Base-by-base conservation (phyloP, 306 rosid species). In the Carpinus viminea region DNA sequence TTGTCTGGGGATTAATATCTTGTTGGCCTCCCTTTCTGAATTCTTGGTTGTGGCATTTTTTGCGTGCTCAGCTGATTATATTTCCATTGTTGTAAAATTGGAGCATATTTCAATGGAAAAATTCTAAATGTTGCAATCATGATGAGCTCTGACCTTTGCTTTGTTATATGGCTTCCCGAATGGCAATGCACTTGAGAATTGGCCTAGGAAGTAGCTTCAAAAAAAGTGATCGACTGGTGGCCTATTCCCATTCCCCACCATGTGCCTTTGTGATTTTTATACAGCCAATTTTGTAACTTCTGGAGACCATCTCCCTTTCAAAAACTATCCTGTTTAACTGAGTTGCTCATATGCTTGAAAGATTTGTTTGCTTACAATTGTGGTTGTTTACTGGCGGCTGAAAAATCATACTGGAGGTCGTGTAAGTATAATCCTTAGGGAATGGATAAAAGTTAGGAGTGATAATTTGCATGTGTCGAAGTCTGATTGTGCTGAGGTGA, bases 1-100 rank as follows among this genome's bases (percentile, higher is more conserved):
- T 81, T 73, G 48, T 70, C 47, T 73, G 91, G 91, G 91, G 79
- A 79, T 79, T 79, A 89, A 92, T 92, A 85, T 83, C 96, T 94
- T 93, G 85, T 92, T 88, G 85, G 94, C 80, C 74, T 81, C 91
- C 87, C 82, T 79, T 81, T 72, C 82, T 84, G 85, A 83, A 71
- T 84, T 76, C 72, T 85, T 75, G 85, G 12, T 55, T 12, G 73
- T 83, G 82, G 79, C 65, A 10, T 83, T 41, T 76, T 72, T 86
- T 69, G 78, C 85, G 56, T 79, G 85, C 76, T 85, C 70, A 46
- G 80, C 80, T 50, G 55, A 74, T 68, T 84, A 75, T 71, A 75
- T 84, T 79, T 76, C 87, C 90, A 72, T 45, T 83, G 70, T 76
- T 74, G 89, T 88, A 77, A 80, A 79, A 82, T 79, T 74, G 86